Evolutionary conservation across 495 filamentous ascomycete species (phyloP).

Genomic region (Delitschia confertaspora): DNA sequence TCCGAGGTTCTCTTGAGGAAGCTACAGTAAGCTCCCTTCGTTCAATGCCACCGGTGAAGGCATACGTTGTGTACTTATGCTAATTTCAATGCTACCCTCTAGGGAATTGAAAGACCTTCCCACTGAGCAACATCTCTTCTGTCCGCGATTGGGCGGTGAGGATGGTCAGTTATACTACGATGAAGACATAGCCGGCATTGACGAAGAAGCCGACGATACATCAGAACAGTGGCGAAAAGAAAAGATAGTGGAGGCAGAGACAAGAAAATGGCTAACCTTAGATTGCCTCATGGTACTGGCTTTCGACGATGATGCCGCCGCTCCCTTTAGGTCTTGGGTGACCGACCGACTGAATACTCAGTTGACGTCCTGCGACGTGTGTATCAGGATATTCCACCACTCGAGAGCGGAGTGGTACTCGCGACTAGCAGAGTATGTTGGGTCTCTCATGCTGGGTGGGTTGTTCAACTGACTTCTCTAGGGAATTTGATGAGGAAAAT

Average conservation of each 20-base stretch:
- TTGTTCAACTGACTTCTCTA: constrained; percentile 26
- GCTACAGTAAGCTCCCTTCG: too few species aligned
- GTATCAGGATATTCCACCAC: constrained; percentile 72
- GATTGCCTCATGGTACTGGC: constrained; percentile 60
- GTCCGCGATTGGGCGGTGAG: constrained; percentile 29
- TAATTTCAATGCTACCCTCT: constrained; percentile 1
- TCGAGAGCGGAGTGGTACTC: constrained; percentile 55
- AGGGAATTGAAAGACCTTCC: constrained; percentile 32
- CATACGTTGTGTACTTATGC: too few species aligned
- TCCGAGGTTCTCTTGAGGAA: too few species aligned
- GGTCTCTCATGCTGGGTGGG: background rate
- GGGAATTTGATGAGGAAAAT: constrained; percentile 54
- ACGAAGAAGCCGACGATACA: constrained; percentile 9
- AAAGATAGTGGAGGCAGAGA: constrained; percentile 40
- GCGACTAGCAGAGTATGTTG: constrained; percentile 38
- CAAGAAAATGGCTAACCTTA: constrained; percentile 49
- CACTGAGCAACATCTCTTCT: constrained; percentile 34
- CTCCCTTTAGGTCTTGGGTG: constrained; percentile 51
- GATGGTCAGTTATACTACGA: constrained; percentile 31
- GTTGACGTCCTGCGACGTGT: constrained; percentile 66
- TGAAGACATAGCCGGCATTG: constrained; percentile 28
- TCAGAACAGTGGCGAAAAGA: constrained; percentile 10
- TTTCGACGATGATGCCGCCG: constrained; percentile 53
- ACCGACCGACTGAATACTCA: constrained; percentile 43
- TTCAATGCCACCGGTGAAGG: too few species aligned